Evolutionary conservation across 441 rosid species (phyloP), one percentile per base, ranked within the genome.

Genomic region (Bruguiera hainesii): DNA sequence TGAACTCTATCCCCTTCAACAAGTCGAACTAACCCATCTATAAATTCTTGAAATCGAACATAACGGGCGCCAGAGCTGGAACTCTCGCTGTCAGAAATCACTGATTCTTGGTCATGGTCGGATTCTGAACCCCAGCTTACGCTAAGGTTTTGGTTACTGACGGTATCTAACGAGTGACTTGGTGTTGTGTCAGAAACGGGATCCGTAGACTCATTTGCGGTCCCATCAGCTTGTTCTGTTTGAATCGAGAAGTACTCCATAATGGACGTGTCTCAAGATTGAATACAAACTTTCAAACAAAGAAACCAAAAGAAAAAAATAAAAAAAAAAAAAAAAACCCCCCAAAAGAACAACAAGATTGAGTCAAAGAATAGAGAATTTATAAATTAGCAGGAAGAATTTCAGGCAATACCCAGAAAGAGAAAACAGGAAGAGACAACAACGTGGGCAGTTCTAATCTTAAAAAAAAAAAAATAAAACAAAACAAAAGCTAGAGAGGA

Each of bases 81-180:
- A 70, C 93, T 84, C 65, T 81, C 89, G 64, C 84, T 72, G 64
- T 86, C 87, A 0, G 93, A 84, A 56, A 83, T 56, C 9, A 63
- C 61, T 19, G 90, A 83, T 31, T 70, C 76, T 28, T 73, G 71
- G 58, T 82, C 70, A 13, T 19, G 51, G 37, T 53, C 31, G 61
- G 70, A 8, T 21, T 61, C 71, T 37, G 33, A 61, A 30, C 52
- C 56, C n/a, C 67, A 74, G n/a, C 10, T 16, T 59, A 18, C 6
- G 58, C 51, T 64, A 3, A 5, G 18, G 48, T 28, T 30, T 50
- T 56, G 76, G 35, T 29, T 53, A 5, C 28, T 7, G 15, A 35
- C 15, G 3, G 29, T 26, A 19, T 73, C 73, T 21, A 68, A 56
- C 1, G 80, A 59, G 23, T 51, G 58, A 4, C 49, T 61, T 19